A percentile compares a stretch with the other conserved stretches of the same genome.
Conservation (phyloP, 371 early-diverging fungal species). For the Funneliformis caledonium region DNA sequence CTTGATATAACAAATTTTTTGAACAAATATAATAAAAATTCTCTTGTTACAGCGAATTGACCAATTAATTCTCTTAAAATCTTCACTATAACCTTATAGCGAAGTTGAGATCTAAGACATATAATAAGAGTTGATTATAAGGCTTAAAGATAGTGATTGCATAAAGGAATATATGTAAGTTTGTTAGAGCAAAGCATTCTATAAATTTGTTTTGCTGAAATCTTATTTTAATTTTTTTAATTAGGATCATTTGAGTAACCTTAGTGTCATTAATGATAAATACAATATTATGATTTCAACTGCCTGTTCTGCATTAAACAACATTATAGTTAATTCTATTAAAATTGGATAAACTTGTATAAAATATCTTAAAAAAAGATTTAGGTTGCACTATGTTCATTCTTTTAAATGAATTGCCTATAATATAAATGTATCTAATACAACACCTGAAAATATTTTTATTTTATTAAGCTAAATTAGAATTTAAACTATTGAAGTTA, state of each 20-base stretch:
- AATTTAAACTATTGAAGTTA: constrained; percentile 67
- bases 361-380: constrained; percentile 84
- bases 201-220: neutral
- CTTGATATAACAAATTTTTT: too few relatives aligned
- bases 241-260: constrained; percentile 90
- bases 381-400: constrained; percentile 96
- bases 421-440: too few relatives aligned
- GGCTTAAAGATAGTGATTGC: constrained; percentile 78
- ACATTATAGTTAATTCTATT: constrained; percentile 97
- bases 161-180: constrained; percentile 81
- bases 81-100: too few relatives aligned
- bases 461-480: constrained; percentile 79
- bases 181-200: neutral
- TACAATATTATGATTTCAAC: constrained; percentile 97
- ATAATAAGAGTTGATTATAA: too few relatives aligned
- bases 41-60: too few relatives aligned
- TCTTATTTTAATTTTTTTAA: neutral
- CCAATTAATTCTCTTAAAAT: too few relatives aligned
- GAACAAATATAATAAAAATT: too few relatives aligned
- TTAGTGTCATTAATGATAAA: constrained; percentile 93
- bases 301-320: constrained; percentile 87
- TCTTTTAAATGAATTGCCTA: too few relatives aligned
- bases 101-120: too few relatives aligned
- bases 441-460: constrained; percentile 87
- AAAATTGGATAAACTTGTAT: constrained; percentile 93